Evolutionary conservation across 176 grass and related monocot genomes (phyloP), one percentile per base, ranked within the genome.

Genomic region (Cymbopogon citratus): DNA sequence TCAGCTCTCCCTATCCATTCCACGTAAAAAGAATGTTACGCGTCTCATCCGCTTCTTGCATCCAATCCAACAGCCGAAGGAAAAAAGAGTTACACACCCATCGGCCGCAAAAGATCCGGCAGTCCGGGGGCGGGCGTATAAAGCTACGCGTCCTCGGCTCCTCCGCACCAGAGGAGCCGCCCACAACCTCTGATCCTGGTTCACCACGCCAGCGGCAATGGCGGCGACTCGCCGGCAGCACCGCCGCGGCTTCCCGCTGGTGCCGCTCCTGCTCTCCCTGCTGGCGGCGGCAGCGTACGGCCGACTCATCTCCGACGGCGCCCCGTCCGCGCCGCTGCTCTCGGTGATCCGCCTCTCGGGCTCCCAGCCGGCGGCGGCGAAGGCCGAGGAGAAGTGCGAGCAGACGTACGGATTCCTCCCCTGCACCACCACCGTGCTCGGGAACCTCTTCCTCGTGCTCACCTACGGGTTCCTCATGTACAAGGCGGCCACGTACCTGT

Each of bases 401-500:
- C 88, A 89, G 73, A 75, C 96, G 16, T 99, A 99, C 25, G 96
- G 96, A 0, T 99, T 99, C 69, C 88, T 99, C 0, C 96, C 96
- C 23, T 99, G 96, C 82, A 99, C 96, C 59, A 93, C 96, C 76
- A 95, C 96, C 57, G 92, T 86, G 29, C 15, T 95, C 3, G 96
- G 96, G 0, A 99, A 95, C 79, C 69, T 99, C 45, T 99, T 99
- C 87, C 86, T 99, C 4, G 89, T 83, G 23, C 34, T 99, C 2
- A 45, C 66, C 7, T 99, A 99, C 73, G 96, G 96, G 3, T 99
- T 95, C 81, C 63, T 99, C 43, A 99, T 99, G 92, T 93, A 71
- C 84, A 99, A 95, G 87, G 89, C 91, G 2, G 96, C 96, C 66
- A 99, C 96, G 57, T 91, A 76, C 75, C 80, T 99, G 23, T 99